Evolutionary conservation across 2,329 filamentous ascomycete genomes (phyloP), one percentile per base, ranked within the genome.

Genomic region (Aspergillus vadensis): DNA sequence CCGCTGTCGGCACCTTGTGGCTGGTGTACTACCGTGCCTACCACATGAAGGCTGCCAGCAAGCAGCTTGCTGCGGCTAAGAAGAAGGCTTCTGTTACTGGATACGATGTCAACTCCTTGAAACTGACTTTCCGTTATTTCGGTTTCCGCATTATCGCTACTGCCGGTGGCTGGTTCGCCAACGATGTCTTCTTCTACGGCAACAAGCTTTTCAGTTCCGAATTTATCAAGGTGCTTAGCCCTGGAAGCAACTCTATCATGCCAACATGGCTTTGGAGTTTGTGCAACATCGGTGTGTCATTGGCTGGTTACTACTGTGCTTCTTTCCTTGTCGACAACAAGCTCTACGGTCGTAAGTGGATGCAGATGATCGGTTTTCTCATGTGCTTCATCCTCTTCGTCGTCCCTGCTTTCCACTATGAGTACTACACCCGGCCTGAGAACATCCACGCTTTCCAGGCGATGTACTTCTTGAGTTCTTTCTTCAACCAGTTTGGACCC

Each of bases 401-500:
- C 74, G 85, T 97, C 44, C 94, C 94, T 1, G 93, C 90, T 49
- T 97, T 97, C 85, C 83, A 91, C 73, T 97, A 88, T 81, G 76
- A 91, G 0, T 92, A 95, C 85, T 97, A 92, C 82, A 92, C 86
- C 19, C 82, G 82, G 53, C 80, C 83, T 1, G 81, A 82, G 5
- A 86, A 91, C 70, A 89, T 97, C 75, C 88, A 91, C 72, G 82
- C 84, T n/a, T 98, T 98, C 88, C 93, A 97, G 82, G 88, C 93
- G 74, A 97, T 98, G 92, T 97, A 97, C 85, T 97, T 97, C 81
- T 77, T 98, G 69, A 96, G 92, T 7, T 96, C 91, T 23, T 98
- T 98, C 83, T 98, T 98, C 88, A 97, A 97, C 85, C 94, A 98
- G 76, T 98, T 98, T 72, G 94, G 94, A 12, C 94, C 94, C 78